Percentiles rank a stretch among this genome's conserved stretches.
Conservation (phyloP, 345 rosid species). For the Eutrema heterophyllum region DNA sequence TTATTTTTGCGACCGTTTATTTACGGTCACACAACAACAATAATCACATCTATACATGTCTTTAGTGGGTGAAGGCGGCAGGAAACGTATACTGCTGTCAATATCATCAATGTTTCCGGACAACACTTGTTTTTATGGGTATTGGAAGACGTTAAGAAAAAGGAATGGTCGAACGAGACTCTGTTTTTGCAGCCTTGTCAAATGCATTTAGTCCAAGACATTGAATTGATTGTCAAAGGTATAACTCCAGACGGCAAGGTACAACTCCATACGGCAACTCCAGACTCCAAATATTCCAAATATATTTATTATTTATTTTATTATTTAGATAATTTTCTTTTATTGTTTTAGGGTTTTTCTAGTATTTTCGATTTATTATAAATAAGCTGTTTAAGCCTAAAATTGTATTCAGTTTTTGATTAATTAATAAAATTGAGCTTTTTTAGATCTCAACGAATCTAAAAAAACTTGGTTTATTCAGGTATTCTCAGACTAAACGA, state of each 20-base stretch:
- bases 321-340: too few species aligned
- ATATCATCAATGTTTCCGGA: not conserved
- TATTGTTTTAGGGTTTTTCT: too few species aligned
- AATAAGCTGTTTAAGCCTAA: too few species aligned
- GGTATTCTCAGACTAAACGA: too few species aligned
- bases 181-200: slow-evolving; percentile 7
- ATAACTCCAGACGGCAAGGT: slow-evolving; percentile 1
- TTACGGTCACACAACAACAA: not conserved
- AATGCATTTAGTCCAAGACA: slow-evolving; percentile 1
- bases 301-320: too few species aligned
- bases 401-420: too few species aligned
- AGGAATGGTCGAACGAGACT: not conserved
- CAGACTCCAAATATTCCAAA: too few species aligned
- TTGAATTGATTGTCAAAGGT: not conserved
- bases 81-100: not conserved
- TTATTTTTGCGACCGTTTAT: not conserved
- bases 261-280: too few species aligned
- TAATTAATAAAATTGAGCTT: too few species aligned
- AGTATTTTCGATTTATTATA: too few species aligned
- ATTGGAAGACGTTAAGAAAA: not conserved
- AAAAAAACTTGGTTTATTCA: too few species aligned
- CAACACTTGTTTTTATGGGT: not conserved
- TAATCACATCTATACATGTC: not conserved
- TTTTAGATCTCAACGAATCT: too few species aligned
- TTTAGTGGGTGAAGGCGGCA: not conserved